phyloP scores from a whole-genome alignment of 768 basidiomycete genomes.

The Tricholoma bakamatsutake region DNA sequence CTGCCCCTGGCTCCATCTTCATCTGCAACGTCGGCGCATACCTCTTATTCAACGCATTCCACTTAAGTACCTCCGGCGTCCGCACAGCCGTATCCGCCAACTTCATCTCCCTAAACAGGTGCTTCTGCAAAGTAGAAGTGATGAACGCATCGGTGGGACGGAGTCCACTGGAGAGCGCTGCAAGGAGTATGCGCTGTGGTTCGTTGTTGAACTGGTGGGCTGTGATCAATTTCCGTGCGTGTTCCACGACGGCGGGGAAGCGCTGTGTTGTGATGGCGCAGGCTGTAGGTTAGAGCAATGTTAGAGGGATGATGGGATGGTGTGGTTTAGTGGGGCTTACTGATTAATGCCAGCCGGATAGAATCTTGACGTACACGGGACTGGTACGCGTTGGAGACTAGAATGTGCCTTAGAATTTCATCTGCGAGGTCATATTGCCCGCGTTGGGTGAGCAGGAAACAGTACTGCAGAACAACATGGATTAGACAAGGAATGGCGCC shows the following conservation, averaged over 20 bases:
- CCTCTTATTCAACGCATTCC: constrained; percentile 55
- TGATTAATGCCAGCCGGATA: constrained; percentile 70
- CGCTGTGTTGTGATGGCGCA: constrained; percentile 60
- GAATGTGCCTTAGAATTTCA: constrained; percentile 71
- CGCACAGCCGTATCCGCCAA: constrained; percentile 60
- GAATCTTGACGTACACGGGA: constrained; percentile 56
- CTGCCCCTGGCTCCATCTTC: constrained; percentile 36
- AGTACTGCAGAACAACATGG: constrained; percentile 45
- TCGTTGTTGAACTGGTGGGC: constrained; percentile 85
- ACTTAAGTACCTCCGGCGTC: constrained; percentile 53
- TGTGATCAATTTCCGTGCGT: constrained; percentile 70
- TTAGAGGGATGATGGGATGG: neutral
- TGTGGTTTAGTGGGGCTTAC: constrained; percentile 35
- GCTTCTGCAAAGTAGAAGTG: constrained; percentile 75
- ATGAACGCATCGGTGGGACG: constrained; percentile 72
- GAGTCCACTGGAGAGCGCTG: constrained; percentile 66
- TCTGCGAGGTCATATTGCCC: constrained; percentile 63
- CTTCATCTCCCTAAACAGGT: constrained; percentile 74
- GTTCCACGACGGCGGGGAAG: constrained; percentile 58
- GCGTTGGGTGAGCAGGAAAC: constrained; percentile 60
- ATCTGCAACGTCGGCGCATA: constrained; percentile 39
- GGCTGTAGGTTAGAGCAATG: constrained; percentile 37
- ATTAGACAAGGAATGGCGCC: neutral
- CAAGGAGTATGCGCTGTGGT: constrained; percentile 70
- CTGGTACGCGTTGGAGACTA: constrained; percentile 69